A percentile compares a stretch with the other conserved stretches of the same genome.
Conservation (phyloP, 2,329 filamentous ascomycete genomes). For the Pseudogymnoascus sp. region DNA sequence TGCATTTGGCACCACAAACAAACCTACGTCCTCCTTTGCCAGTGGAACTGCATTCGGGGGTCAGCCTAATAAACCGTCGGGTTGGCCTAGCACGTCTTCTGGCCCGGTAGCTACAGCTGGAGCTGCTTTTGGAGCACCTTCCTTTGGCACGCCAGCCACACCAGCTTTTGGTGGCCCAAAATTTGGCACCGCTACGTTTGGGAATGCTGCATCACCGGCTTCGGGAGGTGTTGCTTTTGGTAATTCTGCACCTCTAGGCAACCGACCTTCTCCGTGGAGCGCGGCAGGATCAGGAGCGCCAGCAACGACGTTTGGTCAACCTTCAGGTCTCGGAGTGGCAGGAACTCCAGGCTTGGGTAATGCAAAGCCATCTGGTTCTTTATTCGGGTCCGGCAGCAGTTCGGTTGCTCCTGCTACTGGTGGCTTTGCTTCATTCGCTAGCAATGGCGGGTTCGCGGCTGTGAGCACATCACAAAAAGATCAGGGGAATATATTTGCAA, state of each 20-base stretch:
- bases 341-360: conserved; percentile 30
- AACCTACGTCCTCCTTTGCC: conserved; percentile 27
- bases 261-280: conserved; percentile 47
- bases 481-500: conserved; percentile 25
- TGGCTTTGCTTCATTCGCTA: conserved; percentile 47
- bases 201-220: conserved; percentile 33
- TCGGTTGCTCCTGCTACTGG: conserved; percentile 30
- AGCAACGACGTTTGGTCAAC: conserved; percentile 44
- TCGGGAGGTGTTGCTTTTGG: conserved; percentile 15
- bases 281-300: conserved; percentile 23
- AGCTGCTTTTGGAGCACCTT: conserved; percentile 18
- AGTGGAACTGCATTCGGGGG: conserved; percentile 35
- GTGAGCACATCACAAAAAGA: conserved; percentile 26
- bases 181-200: conserved; percentile 38
- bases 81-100: conserved; percentile 37
- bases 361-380: conserved; percentile 24
- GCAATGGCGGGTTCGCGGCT: conserved; percentile 44
- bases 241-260: conserved; percentile 33
- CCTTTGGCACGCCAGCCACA: conserved; percentile 27
- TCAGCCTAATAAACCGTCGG: conserved; percentile 16
- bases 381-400: conserved; percentile 31
- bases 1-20: conserved; percentile 9
- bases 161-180: conserved; percentile 25
- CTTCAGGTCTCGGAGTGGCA: conserved; percentile 35
- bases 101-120: conserved; percentile 12